Evolutionary conservation across 106 monocot species (phyloP), one percentile per base, ranked within the genome.

Genomic region (Dendrobium officinale): DNA sequence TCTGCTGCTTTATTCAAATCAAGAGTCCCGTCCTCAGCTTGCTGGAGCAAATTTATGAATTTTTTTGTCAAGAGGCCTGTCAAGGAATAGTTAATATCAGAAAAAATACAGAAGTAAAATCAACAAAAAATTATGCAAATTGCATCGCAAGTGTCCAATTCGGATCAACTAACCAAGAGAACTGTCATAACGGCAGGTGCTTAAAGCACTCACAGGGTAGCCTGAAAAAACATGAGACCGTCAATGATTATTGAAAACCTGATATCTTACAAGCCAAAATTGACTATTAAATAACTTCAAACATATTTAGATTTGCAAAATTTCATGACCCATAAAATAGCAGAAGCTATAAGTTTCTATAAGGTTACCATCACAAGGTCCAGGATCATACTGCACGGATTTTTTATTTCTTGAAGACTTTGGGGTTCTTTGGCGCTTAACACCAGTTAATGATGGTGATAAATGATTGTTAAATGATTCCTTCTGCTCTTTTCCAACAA

Each of bases 1-100:
- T 89, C 92, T n/a, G 96, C 96, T 43, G 96, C 96, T 81, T 67
- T 89, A 77, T 96, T 97, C 79, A 97, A 85, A 91, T 97, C 97
- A 85, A 97, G 92, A 47, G 92, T 94, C 55, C 97, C 97, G 88
- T 97, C 94, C 77, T 97, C 92, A 78, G 94, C 92, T 88, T 84
- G 86, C 79, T 97, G 85, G 48, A 97, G 92, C 82, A 97, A 83
- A 78, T 83, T 89, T 67, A 92, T 86, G 80, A 97, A 97, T 85
- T 97, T 97, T 87, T 97, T 97, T 79, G 97, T 97, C 79, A 97
- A 83, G 67, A 97, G 85, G 26, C 96, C 94, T 97, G 79, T 51
- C 37, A 64, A 27, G 81, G n/a, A 17, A 79, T 55, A 58, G 5
- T 27, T 16, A n/a, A 17, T 78, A 19, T 72, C 29, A 40, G 16